Evolutionary conservation across 1,139 yeast species (phyloP), one percentile per base, ranked within the genome.

Genomic region (Spencermartinsiella ligniputridi): DNA sequence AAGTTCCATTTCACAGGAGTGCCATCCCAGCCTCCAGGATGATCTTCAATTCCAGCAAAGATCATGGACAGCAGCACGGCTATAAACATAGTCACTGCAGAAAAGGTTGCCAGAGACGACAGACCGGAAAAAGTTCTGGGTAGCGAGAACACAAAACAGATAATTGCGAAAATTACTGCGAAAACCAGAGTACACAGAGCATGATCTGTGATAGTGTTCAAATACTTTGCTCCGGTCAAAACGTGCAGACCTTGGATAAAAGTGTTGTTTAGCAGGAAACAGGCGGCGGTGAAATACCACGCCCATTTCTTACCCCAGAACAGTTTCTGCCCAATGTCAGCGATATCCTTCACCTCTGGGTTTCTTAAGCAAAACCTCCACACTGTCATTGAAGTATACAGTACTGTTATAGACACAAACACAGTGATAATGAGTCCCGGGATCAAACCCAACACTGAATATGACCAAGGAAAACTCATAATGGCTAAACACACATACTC

Each of bases 391-490:
- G 82, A 81, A 1, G 83, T 78, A 61, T 78, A 78, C 32, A 76
- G 62, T 30, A 75, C 78, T 5, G 76, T 70, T 15, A 71, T 52
- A 2, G 82, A 70, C 3, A 78, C 77, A 41, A 72, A 71, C 1
- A 70, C 69, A 0, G 83, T 79, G 43, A 78, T 58, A 29, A 79
- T 74, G 19, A 78, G 61, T 0, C 83, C 84, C 1, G 82, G 81
- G 1, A 78, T 74, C 19, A 78, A 60, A 0, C 84, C 83, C 25
- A 79, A 63, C 2, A 78, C 78, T 1, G 81, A 75, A 55, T 75
- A 79, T 4, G 82, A 74, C 81, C 82, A 76, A 0, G 84, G 84
- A 56, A 79, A 79, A 16, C 81, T 75, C 76, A 79, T 71, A 48
- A 78, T 77, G 9, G 83, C 83, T 49, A 79, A 66, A 54, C 82